Evolutionary conservation across 495 filamentous ascomycete species (phyloP), one percentile per base, ranked within the genome.

Genomic region (Annulohypoxylon moriforme): DNA sequence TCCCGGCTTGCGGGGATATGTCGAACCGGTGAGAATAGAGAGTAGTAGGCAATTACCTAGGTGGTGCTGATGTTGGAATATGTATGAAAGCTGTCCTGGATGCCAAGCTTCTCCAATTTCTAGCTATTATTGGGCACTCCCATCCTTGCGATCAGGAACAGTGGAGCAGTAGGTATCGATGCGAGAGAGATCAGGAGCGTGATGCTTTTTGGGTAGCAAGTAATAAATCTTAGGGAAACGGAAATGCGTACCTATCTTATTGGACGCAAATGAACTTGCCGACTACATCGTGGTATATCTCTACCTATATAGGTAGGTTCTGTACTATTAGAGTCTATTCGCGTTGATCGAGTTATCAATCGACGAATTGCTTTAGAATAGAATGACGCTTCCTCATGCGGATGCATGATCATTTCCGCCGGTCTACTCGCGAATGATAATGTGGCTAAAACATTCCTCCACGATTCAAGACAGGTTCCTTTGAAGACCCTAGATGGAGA

Each of bases 21-120:
- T 59, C 53, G 20, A 61, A 59, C 38, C 52, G 52, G 60, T 24
- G 50, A 69, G 60, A 56, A 42, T 31, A 24, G 29, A 18, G 29
- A 49, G 53, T 14, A 50, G 36, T 38, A 20, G 24, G 20, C 22
- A 49, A 11, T 22, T 49, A 49, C 47, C 24, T 52, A 52, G 24
- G 36, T 40, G 49, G 25, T 62, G 40, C 22, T 60, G 38, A 68
- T 68, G 50, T 11, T 50, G 18, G 36, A 38, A 36, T 58, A 56
- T 40, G 50, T 58, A 56, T 40, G 50, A 38, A 50, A 40, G 42
- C 36, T 52, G 60, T 42, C 67, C 52, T 52, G 10, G 42, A 22
- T 58, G 66, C 67, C 67, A 70, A 70, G 67, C 52, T 47, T 55
- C 67, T 47, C 50, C 40, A 65, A 64, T 42, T 29, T 36, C 55